Evolutionary conservation across 2,329 filamentous ascomycete genomes (phyloP).

Genomic region (Berkeleyomyces basicola): DNA sequence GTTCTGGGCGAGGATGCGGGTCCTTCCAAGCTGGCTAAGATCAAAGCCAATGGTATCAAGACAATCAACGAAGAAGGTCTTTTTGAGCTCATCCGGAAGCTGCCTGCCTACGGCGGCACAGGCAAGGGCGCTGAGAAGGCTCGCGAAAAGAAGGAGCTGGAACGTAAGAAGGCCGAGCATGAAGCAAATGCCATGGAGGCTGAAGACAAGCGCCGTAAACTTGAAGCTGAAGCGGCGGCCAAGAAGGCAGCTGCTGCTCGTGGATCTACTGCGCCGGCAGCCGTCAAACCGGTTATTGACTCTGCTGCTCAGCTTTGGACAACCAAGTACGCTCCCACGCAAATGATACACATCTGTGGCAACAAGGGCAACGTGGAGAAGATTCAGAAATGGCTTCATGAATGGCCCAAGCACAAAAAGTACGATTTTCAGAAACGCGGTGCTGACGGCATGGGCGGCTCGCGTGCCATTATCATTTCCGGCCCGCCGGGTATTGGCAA

Average conservation of each 20-base stretch:
- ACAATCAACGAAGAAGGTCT: conserved; percentile 90
- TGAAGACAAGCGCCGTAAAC: conserved; percentile 49
- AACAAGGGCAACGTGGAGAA: conserved; percentile 86
- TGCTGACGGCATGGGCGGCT: conserved; percentile 65
- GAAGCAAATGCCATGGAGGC: conserved; percentile 74
- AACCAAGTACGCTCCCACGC: conserved; percentile 80
- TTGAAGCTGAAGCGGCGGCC: conserved; percentile 34
- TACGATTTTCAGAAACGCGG: conserved; percentile 70
- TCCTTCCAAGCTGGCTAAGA: conserved; percentile 81
- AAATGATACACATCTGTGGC: conserved; percentile 77
- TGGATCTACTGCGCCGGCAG: conserved; percentile 24
- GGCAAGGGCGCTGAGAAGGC: conserved; percentile 77
- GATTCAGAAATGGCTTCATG: conserved; percentile 71
- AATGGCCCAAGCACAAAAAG: conserved; percentile 64
- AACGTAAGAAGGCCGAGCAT: conserved; percentile 65
- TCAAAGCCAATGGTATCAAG: conserved; percentile 62
- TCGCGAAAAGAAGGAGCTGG: conserved; percentile 67
- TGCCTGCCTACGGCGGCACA: conserved; percentile 75
- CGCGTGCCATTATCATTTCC: conserved; percentile 84
- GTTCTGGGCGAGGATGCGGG: conserved; percentile 84
- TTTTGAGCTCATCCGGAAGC: conserved; percentile 62
- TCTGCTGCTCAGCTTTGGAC: conserved; percentile 66
- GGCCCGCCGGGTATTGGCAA: conserved; percentile 95
- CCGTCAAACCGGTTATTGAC: conserved; percentile 24
- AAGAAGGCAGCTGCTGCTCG: conserved; percentile 24